Evolutionary conservation across 345 rosid genomes (phyloP), one percentile per base, ranked within the genome.

Genomic region (Citrus reticulata): DNA sequence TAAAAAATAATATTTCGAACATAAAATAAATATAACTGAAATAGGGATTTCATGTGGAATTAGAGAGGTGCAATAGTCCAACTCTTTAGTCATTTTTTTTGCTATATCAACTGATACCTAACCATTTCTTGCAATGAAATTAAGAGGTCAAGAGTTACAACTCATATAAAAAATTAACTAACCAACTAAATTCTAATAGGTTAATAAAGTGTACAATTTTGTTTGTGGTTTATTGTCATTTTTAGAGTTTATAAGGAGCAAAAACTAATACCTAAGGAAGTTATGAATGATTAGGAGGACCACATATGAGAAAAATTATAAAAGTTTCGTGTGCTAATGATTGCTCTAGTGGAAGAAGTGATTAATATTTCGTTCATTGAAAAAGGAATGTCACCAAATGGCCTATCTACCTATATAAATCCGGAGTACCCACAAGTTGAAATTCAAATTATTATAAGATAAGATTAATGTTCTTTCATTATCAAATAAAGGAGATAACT

Each of bases 331-430:
- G 25, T 32, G 61, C 34, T 24, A 75, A 76, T 75, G 49, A 32
- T 64, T 19, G 32, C 59, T 64, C n/a, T 30, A 9, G 46, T 76
- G 22, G 61, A 37, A 58, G 55, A 70, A 58, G 77, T 19, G 68
- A 27, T 37, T 35, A 25, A 59, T 9, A 55, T 42, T 65, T 66
- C 27, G 34, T 57, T 61, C 19, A 71, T 34, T 32, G 69, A 49
- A 58, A 71, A 46, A 67, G 78, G 64, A 61, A 63, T 71, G 39
- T 30, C 72, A 77, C 80, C 77, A 57, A 76, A 64, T 63, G 61
- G 39, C 68, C 73, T 30, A 63, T 46, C 2, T 3, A 19, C 72
- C 24, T n/a, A 9, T 2, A n/a, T 11, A 37, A 59, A 6, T 14
- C 37, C 24, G 25, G 68, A 27, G 54, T 29, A 16, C 46, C 61